phyloP scores from a whole-genome alignment of 805 yeast genomes.

The Cyberlindnera euphorbiae region DNA sequence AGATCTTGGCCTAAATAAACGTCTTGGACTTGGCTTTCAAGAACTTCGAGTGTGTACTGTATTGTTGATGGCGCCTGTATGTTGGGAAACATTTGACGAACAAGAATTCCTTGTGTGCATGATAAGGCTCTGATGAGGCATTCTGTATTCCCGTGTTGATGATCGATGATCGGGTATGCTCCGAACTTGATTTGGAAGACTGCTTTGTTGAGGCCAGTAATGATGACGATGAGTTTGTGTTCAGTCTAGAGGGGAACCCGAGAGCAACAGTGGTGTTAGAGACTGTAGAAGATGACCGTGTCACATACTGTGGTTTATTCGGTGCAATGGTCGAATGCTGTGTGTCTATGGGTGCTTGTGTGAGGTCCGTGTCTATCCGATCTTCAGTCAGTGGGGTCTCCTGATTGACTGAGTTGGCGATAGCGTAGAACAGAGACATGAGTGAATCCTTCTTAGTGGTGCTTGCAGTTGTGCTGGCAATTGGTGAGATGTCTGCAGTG shows the following conservation, averaged over 20 bases:
- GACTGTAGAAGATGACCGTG: conserved; percentile 8
- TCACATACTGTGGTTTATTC: no score
- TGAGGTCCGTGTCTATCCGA: neutral
- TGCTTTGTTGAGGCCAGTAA: conserved; percentile 2
- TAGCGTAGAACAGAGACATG: conserved; percentile 30
- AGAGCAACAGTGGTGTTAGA: conserved; percentile 10
- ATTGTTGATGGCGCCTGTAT: conserved; percentile 57
- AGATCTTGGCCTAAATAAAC: conserved; percentile 21
- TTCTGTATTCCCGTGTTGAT: no score
- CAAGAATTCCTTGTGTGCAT: conserved; percentile 51
- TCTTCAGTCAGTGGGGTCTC: conserved; percentile 1
- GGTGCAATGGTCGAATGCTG: no score
- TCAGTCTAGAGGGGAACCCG: conserved; percentile 1
- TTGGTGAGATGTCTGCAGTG: conserved; percentile 5
- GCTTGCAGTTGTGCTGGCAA: conserved; percentile 5
- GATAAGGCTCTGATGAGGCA: conserved; percentile 4
- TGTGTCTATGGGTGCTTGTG: neutral
- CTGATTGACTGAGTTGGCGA: conserved; percentile 23
- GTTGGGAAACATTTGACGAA: conserved; percentile 82
- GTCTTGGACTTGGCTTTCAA: conserved; percentile 44
- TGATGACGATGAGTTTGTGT: conserved; percentile 9
- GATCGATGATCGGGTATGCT: conserved; percentile 2
- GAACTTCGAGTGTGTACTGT: conserved; percentile 47
- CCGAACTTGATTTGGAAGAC: conserved; percentile 4
- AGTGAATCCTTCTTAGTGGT: conserved; percentile 25